Evolutionary conservation across 768 basidiomycete genomes (phyloP), one percentile per base, ranked within the genome.

Genomic region (Sporobolomyces phaffii): DNA sequence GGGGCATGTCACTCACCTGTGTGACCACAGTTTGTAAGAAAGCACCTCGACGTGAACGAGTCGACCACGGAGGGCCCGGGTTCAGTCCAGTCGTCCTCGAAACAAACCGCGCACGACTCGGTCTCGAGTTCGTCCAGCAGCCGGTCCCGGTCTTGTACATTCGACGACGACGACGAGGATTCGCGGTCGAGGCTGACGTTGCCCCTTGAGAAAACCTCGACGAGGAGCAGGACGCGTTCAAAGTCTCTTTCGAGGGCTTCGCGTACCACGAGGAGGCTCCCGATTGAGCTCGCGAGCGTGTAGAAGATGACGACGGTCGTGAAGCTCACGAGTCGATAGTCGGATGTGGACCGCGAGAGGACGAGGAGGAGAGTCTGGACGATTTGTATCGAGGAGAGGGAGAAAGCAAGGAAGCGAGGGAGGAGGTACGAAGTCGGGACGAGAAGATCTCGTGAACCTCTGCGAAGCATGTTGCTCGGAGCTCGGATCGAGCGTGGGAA

Each of bases 81-180:
- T n/a, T 58, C 49, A 5, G 31, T 15, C 56, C 56, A 43, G 6
- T 57, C 56, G 7, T 57, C 43, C 43, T 43, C 56, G 40, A 54
- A 54, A 40, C 52, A 54, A 20, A 54, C 40, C n/a, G 36, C 22
- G 36, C 56, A 43, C n/a, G 36, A n/a, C 26, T 54, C 53, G 20
- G 15, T 13, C 53, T 41, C 34, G n/a, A 57, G 18, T 29, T 43
- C 41, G 26, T 50, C 28, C 48, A 40, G n/a, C 38, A 51, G 28
- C 26, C 31, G 17, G 40, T 43, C n/a, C n/a, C n/a, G n/a, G n/a
- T n/a, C n/a, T n/a, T n/a, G n/a, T n/a, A n/a, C n/a, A n/a, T n/a
- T n/a, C n/a, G n/a, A n/a, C n/a, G n/a, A n/a, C 41, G 5, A 4
- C 40, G 18, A 2, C 38, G 38, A 38, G 38, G 38, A 13, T 24